Evolutionary conservation across 176 grass and related monocot species (phyloP).

Genomic region (Aegilops bicornis): DNA sequence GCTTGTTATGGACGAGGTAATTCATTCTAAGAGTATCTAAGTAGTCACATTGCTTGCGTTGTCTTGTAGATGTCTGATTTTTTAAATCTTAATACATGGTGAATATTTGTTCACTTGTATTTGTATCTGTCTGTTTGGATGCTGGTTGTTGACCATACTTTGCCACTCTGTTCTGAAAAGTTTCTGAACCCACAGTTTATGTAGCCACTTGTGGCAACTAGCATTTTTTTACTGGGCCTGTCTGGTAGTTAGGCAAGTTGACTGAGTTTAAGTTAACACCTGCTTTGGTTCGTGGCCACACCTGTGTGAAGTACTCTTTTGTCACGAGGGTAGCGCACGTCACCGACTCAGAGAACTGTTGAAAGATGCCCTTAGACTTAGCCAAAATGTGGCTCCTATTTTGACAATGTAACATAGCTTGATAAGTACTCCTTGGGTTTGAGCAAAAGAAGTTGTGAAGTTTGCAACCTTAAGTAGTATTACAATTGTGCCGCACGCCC

Average conservation of each 20-base stretch:
- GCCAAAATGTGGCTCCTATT: neutral
- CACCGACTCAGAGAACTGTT: neutral
- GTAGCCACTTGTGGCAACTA: neutral
- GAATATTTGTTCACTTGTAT: conserved; percentile 5
- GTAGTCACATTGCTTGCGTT: neutral
- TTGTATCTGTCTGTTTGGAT: neutral
- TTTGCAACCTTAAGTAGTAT: neutral
- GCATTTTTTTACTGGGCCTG: neutral
- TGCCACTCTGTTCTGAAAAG: neutral
- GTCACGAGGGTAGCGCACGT: too few relatives aligned
- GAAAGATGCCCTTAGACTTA: neutral
- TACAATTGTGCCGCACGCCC: neutral
- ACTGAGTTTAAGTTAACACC: neutral
- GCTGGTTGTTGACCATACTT: neutral
- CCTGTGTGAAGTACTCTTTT: neutral
- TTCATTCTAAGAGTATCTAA: conserved; percentile 21
- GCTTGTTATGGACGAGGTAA: conserved; percentile 96
- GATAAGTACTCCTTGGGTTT: neutral
- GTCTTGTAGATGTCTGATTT: neutral
- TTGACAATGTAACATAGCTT: neutral
- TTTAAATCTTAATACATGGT: neutral
- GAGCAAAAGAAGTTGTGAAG: neutral
- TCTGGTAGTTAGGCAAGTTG: neutral
- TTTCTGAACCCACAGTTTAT: neutral
- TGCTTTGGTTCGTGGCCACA: neutral